Evolutionary conservation across 73 alveolate species (phyloP).

Genomic region (Halteria grandinella): DNA sequence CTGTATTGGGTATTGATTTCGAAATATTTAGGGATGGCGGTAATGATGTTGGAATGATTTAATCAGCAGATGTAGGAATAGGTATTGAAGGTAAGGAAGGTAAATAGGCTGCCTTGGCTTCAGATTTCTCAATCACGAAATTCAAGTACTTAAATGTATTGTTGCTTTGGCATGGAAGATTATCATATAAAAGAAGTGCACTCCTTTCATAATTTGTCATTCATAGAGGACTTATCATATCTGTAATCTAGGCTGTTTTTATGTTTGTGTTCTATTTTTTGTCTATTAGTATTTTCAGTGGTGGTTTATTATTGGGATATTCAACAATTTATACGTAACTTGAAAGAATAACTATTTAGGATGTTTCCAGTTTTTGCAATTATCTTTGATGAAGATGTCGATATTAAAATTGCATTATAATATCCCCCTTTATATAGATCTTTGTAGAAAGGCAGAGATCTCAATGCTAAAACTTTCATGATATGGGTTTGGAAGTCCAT

Average conservation of each 20-base stretch:
- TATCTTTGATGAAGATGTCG: conserved; percentile 74
- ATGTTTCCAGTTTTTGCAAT: conserved; percentile 86
- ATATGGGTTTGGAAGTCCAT: conserved; percentile 72
- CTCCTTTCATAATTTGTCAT: conserved; percentile 80
- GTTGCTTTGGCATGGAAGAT: conserved; percentile 93
- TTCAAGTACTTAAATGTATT: conserved; percentile 78
- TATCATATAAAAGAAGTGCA: conserved; percentile 83
- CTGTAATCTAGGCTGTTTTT: conserved; percentile 80
- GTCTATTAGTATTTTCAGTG: conserved; percentile 72
- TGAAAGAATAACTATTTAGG: too few relatives aligned
- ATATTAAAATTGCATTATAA: conserved; percentile 56
- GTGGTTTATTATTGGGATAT: conserved; percentile 85
- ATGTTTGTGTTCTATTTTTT: conserved; percentile 78
- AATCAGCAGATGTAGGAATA: conserved; percentile 92
- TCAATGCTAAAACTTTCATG: conserved; percentile 67
- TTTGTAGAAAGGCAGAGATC: conserved; percentile 64
- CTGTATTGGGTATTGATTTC: conserved; percentile 94
- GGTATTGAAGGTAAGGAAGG: conserved; percentile 97
- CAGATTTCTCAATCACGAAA: conserved; percentile 81
- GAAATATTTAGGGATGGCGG: too few relatives aligned
- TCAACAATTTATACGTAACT: conserved; percentile 82
- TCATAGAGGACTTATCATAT: conserved; percentile 88
- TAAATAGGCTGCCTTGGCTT: conserved; percentile 89
- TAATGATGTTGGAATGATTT: conserved; percentile 93
- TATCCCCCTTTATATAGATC: conserved; percentile 70